Base-by-base conservation (phyloP, 305 asterid genomes). In the Monarda citriodora region DNA sequence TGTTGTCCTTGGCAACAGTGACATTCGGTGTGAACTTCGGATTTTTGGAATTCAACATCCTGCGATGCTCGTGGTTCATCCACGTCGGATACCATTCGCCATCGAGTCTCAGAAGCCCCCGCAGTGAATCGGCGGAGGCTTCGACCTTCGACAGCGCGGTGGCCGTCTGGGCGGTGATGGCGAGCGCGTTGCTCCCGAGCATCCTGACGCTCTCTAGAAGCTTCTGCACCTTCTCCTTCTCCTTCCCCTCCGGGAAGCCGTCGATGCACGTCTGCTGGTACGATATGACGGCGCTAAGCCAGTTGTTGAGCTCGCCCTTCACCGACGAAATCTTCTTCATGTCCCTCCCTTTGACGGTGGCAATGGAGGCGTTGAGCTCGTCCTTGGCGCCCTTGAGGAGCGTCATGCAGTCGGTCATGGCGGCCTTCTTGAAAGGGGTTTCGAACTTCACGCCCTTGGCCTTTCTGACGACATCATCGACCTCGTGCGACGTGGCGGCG, bases 201-300 rank as follows among this genome's bases (percentile, higher is more conserved):
- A 85, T 89, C 70, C 53, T 78, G 2, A 66, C 37, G 1, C 46
- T 61, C 14, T 69, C 70, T 64, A 89, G 23, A 3, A 83, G 45
- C 61, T 77, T 79, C 65, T 67, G 40, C 53, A 83, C 53, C 10
- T 56, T 15, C 2, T 46, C 70, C 74, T 79, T 87, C 56, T 82
- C 82, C 36, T 67, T 56, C 1, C 92, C 96, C 2, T 85, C 91
- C 0, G 95, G 89, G 25, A 87, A 77, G 0, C 90, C 96, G 34
- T 93, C 99, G 7, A 83, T 52, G 62, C 99, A 93, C 12, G 91
- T 80, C 31, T 86, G 81, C 54, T 93, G 96, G 58, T 83, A 89
- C 3, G 96, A 80, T 61, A 93, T 29, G 0, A 82, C 96, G 0
- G 97, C 97, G 55, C 96, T 93, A 56, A 93, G 29, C 91, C 88